phyloP scores from a whole-genome alignment of 2,329 filamentous ascomycete species.

The Penicillium concentricum region DNA sequence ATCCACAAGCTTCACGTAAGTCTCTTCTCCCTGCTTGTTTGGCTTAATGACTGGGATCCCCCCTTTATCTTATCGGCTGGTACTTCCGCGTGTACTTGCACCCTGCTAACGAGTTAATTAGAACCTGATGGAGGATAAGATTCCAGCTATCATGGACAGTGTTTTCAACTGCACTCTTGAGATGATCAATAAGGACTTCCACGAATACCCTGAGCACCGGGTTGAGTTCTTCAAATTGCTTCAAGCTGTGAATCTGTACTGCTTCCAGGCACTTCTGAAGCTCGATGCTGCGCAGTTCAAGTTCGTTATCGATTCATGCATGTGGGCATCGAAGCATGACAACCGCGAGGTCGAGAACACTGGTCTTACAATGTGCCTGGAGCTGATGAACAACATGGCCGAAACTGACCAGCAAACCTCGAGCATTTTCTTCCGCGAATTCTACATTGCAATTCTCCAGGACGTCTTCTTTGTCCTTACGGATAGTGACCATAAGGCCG shows the following conservation, averaged over 20 bases:
- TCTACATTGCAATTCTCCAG: conserved; percentile 92
- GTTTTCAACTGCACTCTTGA: conserved; percentile 97
- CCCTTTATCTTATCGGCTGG: background rate
- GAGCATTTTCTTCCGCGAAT: conserved; percentile 96
- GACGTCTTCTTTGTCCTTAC: conserved; percentile 98
- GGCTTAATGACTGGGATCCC: background rate
- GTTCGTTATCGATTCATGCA: conserved; percentile 97
- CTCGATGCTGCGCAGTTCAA: conserved; percentile 97
- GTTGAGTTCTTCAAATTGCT: conserved; percentile 99
- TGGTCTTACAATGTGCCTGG: conserved; percentile 95
- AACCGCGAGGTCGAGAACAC: conserved; percentile 97
- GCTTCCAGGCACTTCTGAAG: conserved; percentile 91
- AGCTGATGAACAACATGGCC: conserved; percentile 95
- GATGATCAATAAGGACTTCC: conserved; percentile 99
- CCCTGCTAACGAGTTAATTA: conserved; percentile 36
- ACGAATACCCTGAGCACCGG: conserved; percentile 95
- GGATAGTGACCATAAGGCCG: conserved; percentile 96
- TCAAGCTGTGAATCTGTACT: conserved; percentile 92
- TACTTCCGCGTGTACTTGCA: background rate
- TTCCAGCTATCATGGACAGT: conserved; percentile 95
- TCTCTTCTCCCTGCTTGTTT: conserved; percentile 23
- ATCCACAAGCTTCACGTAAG: conserved; percentile 94
- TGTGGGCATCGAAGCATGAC: conserved; percentile 99
- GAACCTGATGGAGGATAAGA: conserved; percentile 96
- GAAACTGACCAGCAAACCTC: conserved; percentile 83